Conservation (phyloP, 345 rosid genomes). For the Eucalyptus sp. region DNA sequence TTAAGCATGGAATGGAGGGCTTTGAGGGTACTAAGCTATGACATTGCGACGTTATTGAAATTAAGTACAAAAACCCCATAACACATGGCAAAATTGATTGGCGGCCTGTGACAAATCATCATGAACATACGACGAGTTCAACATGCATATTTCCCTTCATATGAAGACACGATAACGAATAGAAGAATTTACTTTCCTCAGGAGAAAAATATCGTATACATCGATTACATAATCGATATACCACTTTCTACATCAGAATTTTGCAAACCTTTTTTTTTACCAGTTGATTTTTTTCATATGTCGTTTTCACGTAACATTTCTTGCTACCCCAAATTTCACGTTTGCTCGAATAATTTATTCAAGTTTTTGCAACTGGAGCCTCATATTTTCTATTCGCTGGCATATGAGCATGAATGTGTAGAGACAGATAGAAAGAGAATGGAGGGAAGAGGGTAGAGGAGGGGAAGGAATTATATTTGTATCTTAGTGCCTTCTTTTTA, state of each 20-base stretch:
- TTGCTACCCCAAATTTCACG: neutral
- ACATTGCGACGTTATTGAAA: neutral
- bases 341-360: neutral
- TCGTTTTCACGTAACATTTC: neutral
- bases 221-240: fast-evolving
- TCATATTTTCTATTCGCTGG: no score
- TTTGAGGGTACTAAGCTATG: neutral
- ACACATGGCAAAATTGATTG: neutral
- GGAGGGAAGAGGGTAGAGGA: no score
- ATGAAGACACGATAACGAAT: neutral
- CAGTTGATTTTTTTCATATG: neutral
- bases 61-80: neutral
- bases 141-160: fast-evolving
- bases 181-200: neutral
- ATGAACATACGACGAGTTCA: fast-evolving
- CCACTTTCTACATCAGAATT: neutral
- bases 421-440: no score
- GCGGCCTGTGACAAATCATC: neutral
- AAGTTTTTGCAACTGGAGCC: no score
- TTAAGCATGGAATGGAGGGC: neutral
- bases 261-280: fast-evolving
- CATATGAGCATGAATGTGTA: no score
- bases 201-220: neutral
- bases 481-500: no score
- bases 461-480: no score